These are phyloP conservation scores for Solanum lycopersicoides DNA, from an alignment of 257 asterid species.

Conservation along the genomic window DNA sequence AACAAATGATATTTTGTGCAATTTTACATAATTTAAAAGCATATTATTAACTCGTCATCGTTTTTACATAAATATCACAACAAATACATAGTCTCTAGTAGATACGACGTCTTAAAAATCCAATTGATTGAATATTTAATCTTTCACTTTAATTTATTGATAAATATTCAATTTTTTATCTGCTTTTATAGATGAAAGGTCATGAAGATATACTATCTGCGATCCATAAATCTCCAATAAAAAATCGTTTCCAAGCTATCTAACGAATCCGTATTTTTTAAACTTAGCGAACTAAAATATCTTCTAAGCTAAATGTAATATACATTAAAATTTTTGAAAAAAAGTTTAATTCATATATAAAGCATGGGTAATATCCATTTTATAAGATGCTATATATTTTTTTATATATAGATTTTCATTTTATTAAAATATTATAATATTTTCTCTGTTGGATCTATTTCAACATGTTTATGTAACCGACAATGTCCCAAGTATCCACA, in stretches of 20 bases:
- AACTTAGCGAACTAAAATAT: background rate
- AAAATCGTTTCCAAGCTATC: background rate
- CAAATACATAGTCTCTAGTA: background rate
- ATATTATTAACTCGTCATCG: too few relatives aligned
- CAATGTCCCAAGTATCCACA: background rate
- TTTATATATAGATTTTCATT: background rate
- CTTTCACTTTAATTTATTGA: background rate
- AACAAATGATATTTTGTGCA: too few relatives aligned
- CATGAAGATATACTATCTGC: background rate
- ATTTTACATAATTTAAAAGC: background rate
- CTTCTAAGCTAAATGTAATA: background rate
- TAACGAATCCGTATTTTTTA: too few relatives aligned
- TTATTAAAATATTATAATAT: background rate
- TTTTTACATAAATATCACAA: background rate
- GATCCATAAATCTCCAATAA: background rate
- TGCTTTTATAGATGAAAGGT: background rate
- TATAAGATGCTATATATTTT: too few relatives aligned
- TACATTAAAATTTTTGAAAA: background rate
- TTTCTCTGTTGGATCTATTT: background rate
- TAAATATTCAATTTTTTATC: accelerated
- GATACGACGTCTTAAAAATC: background rate
- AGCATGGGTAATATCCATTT: too few relatives aligned
- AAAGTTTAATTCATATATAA: background rate
- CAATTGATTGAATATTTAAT: background rate
- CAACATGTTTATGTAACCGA: background rate